Evolutionary conservation across 768 basidiomycete species (phyloP).

Genomic region (Leccinum subtestaceum): DNA sequence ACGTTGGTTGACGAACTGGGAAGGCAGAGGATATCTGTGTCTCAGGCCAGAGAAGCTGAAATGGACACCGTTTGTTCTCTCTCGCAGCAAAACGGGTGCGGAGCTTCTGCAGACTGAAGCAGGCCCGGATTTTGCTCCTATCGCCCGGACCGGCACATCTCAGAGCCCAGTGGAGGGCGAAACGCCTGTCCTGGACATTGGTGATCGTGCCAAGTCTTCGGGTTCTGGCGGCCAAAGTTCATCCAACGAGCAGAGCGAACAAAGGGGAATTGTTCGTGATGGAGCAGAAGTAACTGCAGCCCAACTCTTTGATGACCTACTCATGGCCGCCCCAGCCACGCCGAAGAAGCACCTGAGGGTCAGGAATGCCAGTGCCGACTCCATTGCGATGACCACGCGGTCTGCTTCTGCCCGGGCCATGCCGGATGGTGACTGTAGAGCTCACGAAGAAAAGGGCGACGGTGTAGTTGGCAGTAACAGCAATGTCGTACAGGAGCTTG

Average conservation of each 20-base stretch:
- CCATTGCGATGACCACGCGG: constrained; percentile 18
- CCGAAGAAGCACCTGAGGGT: constrained; percentile 20
- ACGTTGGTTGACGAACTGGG: constrained; percentile 65
- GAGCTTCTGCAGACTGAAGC: constrained; percentile 25
- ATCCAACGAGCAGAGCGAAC: constrained; percentile 18
- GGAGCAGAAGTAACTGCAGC: constrained; percentile 24
- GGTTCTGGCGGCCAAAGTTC: constrained; percentile 10
- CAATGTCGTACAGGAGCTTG: constrained; percentile 3
- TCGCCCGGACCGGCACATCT: constrained; percentile 8
- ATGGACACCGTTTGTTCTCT: constrained; percentile 90
- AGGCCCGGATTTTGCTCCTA: constrained; percentile 13
- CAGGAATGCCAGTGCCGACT: constrained; percentile 17
- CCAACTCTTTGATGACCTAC: constrained; percentile 32
- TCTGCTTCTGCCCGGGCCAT: constrained; percentile 20
- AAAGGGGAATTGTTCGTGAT: constrained; percentile 1
- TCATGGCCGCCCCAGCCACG: constrained; percentile 18
- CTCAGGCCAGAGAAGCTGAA: constrained; percentile 83
- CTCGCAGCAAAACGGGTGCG: constrained; percentile 38
- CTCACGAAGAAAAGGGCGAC: constrained; percentile 7
- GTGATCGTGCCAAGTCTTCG: constrained; percentile 17
- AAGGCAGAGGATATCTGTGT: constrained; percentile 72
- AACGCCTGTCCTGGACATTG: constrained; percentile 22
- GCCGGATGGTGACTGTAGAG: constrained; percentile 10
- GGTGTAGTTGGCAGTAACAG: constrained; percentile 5
- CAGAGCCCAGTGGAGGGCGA: constrained; percentile 21